Evolutionary conservation across 352 stramenopile species (phyloP).

Genomic region (Pythium sukuiense): DNA sequence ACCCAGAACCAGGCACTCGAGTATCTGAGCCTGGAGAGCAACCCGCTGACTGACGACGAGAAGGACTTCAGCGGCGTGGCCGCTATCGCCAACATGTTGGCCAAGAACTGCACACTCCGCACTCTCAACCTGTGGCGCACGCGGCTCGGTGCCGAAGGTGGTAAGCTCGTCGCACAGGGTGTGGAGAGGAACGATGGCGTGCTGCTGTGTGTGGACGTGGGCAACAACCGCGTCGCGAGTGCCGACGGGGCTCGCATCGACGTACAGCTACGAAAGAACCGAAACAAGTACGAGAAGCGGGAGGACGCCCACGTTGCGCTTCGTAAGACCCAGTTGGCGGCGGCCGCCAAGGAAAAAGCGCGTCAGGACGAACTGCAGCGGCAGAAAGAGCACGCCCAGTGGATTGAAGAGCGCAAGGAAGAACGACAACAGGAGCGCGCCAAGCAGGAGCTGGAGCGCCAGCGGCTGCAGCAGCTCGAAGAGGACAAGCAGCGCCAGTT

Average conservation of each 20-base stretch:
- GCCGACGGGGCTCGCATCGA: conserved; percentile 53
- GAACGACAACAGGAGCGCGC: conserved; percentile 48
- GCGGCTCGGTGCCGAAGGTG: conserved; percentile 59
- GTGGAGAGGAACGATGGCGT: conserved; percentile 49
- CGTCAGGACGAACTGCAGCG: conserved; percentile 50
- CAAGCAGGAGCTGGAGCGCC: conserved; percentile 20
- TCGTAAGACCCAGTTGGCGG: conserved; percentile 47
- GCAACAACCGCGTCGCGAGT: conserved; percentile 72
- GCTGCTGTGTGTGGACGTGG: conserved; percentile 74
- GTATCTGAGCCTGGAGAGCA: conserved; percentile 75
- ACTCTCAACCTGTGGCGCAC: conserved; percentile 80
- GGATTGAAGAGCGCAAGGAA: conserved; percentile 74
- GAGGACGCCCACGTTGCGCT: conserved; percentile 47
- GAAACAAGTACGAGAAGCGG: conserved; percentile 27
- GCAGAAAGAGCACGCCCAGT: conserved; percentile 61
- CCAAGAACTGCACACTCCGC: conserved; percentile 56
- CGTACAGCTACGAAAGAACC: conserved; percentile 52
- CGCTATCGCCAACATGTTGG: conserved; percentile 56
- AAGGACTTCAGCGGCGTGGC: conserved; percentile 67
- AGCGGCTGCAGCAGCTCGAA: conserved; percentile 56
- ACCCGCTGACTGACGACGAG: conserved; percentile 75
- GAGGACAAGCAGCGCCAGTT: conserved; percentile 70
- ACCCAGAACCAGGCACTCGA: conserved; percentile 49
- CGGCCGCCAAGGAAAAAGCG: conserved; percentile 49
- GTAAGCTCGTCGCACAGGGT: conserved; percentile 60